These are phyloP conservation scores for Metarhizium guizhouense DNA, from an alignment of 2,329 filamentous ascomycete genomes.

Conservation along the genomic window DNA sequence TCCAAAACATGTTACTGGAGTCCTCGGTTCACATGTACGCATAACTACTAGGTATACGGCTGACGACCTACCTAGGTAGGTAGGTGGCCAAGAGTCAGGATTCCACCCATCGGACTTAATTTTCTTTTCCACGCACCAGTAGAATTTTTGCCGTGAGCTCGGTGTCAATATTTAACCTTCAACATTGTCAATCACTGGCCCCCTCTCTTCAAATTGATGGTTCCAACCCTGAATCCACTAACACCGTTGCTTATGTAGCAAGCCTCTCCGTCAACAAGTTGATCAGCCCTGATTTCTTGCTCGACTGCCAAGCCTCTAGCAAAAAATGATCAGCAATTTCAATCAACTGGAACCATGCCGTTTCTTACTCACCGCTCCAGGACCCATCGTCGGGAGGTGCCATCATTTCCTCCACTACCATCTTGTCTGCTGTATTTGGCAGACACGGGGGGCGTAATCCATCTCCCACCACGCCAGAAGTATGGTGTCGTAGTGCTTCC, in stretches of 20 bases:
- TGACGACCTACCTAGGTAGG: background rate
- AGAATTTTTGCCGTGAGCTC: too few species aligned
- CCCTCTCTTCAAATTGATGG: slow-evolving; percentile 19
- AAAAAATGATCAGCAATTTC: slow-evolving; percentile 4
- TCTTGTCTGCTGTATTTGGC: slow-evolving; percentile 21
- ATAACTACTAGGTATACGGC: background rate
- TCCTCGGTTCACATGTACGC: too few species aligned
- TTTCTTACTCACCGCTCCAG: slow-evolving; percentile 46
- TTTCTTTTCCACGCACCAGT: too few species aligned
- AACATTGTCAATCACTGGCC: background rate
- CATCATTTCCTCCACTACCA: slow-evolving; percentile 69
- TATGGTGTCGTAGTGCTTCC: slow-evolving; percentile 77
- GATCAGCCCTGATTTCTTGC: slow-evolving; percentile 47
- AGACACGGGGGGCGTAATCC: slow-evolving; percentile 71
- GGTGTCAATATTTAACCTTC: too few species aligned
- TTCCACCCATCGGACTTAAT: too few species aligned
- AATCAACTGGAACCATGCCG: background rate
- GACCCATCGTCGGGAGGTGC: slow-evolving; percentile 78
- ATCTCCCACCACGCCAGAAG: slow-evolving; percentile 61
- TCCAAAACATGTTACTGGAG: too few species aligned
- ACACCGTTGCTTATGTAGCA: slow-evolving; percentile 89
- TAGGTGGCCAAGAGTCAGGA: background rate
- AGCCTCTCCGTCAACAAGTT: slow-evolving; percentile 61
- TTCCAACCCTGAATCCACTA: slow-evolving; percentile 60
- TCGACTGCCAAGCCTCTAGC: slow-evolving; percentile 54